Evolutionary conservation across 108 stramenopile genomes (phyloP).

Genomic region (Parietichytrium sp.): DNA sequence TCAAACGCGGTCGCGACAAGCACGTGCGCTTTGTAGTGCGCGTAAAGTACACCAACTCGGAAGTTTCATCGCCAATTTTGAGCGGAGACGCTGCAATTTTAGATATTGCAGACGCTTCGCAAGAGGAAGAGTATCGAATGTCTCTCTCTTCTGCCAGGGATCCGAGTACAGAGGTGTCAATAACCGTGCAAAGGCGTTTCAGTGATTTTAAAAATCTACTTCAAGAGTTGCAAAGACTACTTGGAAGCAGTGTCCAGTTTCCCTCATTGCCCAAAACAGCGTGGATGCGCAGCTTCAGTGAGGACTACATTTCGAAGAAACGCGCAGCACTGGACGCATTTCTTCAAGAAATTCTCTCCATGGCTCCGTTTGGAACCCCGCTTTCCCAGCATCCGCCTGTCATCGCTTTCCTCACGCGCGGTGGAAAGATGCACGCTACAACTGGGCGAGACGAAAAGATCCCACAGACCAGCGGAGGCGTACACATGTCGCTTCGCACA

Average conservation of each 20-base stretch:
- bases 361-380: background rate
- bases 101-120: too few relatives aligned
- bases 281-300: background rate
- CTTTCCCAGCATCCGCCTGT: background rate
- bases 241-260: background rate
- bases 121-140: too few relatives aligned
- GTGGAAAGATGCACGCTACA: background rate
- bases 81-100: too few relatives aligned
- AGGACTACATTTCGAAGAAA: slow-evolving; percentile 1
- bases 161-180: too few relatives aligned
- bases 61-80: too few relatives aligned
- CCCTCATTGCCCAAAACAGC: slow-evolving; percentile 17
- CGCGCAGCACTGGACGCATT: background rate
- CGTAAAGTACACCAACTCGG: too few relatives aligned
- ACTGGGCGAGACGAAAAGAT: too few relatives aligned
- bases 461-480: too few relatives aligned
- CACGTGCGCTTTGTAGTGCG: slow-evolving; percentile 32
- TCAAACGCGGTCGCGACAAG: background rate
- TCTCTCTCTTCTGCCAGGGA: too few relatives aligned
- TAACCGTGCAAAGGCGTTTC: too few relatives aligned
- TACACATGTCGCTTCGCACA: background rate
- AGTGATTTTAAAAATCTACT: too few relatives aligned
- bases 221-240: too few relatives aligned
- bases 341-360: background rate
- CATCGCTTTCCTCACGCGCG: background rate